phyloP scores from a whole-genome alignment of 2,329 filamentous ascomycete genomes.

The Zymoseptoria tritici region DNA sequence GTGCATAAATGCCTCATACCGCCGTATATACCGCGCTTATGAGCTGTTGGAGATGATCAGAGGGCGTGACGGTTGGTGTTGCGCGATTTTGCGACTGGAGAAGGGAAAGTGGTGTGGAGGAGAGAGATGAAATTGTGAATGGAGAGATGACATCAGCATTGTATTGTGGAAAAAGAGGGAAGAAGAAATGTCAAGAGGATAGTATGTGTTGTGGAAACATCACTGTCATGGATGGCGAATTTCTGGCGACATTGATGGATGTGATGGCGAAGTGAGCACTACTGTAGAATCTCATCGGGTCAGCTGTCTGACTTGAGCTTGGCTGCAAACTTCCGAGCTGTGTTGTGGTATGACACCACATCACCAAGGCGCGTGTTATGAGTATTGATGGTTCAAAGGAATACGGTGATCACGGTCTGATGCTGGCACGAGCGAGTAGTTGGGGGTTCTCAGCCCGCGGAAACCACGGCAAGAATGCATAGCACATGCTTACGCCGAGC shows the following conservation, averaged over 20 bases:
- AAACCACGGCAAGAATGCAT: too few species aligned
- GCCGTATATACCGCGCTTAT: not conserved
- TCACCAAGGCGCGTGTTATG: not conserved
- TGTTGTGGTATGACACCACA: not conserved
- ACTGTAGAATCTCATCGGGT: not conserved
- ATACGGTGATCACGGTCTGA: not conserved
- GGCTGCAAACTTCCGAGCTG: not conserved
- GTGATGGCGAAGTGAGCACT: not conserved
- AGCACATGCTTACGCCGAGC: too few species aligned
- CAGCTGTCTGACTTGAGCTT: not conserved
- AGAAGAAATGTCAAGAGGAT: not conserved
- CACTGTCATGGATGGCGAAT: not conserved
- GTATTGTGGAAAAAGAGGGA: not conserved
- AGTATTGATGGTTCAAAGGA: not conserved
- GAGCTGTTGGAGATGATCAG: not conserved
- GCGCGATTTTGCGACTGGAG: not conserved
- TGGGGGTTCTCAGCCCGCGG: not conserved
- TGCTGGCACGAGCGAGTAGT: not conserved
- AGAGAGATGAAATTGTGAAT: not conserved
- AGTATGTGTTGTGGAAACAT: not conserved
- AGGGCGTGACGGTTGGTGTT: not conserved
- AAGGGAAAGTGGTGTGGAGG: not conserved
- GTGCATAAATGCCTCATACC: not conserved
- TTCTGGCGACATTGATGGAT: not conserved
- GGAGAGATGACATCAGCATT: not conserved